Evolutionary conservation across 495 filamentous ascomycete species (phyloP).

Genomic region (Pyrenopolyporus hunteri): DNA sequence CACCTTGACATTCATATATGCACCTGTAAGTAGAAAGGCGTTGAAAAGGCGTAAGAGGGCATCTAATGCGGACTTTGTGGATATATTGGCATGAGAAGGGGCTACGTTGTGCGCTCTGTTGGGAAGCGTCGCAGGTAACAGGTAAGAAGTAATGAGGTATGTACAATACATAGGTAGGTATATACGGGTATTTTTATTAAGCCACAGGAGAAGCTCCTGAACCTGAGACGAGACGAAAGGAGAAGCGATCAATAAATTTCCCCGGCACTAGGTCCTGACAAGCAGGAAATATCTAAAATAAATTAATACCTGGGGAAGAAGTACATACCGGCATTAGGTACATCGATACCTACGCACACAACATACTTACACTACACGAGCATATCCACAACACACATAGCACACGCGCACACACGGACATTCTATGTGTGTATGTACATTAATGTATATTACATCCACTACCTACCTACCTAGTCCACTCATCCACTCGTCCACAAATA

Average conservation of each 20-base stretch:
- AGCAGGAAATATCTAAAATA: conserved; percentile 29
- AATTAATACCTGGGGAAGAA: conserved; percentile 37
- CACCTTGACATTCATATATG: too few species aligned
- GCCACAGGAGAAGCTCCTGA: conserved; percentile 13
- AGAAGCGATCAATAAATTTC: conserved; percentile 24
- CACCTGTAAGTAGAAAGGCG: too few species aligned
- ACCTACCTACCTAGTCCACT: neutral
- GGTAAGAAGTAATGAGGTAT: too few species aligned
- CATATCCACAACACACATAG: neutral
- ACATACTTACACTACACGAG: neutral
- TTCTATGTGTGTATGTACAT: neutral
- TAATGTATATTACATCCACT: neutral
- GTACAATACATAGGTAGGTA: neutral
- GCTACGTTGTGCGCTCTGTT: conserved; percentile 8
- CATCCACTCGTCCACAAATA: conserved; percentile 30
- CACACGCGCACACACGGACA: neutral
- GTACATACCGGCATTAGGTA: neutral
- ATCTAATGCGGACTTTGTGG: too few species aligned
- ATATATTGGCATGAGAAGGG: conserved; percentile 31
- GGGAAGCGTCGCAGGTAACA: conserved; percentile 18
- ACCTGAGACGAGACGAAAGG: conserved; percentile 36
- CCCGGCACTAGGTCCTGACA: conserved; percentile 24
- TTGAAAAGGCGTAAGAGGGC: too few species aligned
- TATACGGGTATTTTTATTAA: conserved; percentile 34
- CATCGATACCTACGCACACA: neutral